These are phyloP conservation scores for Backusella tarrabulga DNA, from an alignment of 192 early-diverging fungal genomes.

Conservation along the genomic window DNA sequence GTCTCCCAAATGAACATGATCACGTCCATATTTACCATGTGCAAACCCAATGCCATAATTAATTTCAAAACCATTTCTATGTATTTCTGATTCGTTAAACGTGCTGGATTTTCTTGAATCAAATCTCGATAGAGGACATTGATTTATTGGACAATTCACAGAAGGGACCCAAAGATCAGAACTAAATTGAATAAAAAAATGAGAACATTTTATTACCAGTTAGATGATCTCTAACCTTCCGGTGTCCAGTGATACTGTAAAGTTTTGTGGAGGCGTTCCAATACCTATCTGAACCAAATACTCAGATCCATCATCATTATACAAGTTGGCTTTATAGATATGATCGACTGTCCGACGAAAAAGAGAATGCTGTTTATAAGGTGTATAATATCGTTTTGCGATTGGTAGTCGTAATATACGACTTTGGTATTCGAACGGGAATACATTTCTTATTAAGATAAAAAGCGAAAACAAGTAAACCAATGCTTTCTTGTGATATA, in stretches of 20 bases:
- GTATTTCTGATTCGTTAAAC: constrained; percentile 1
- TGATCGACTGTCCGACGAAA: neutral
- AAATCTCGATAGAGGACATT: constrained; percentile 21
- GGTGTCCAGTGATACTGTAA: constrained; percentile 27
- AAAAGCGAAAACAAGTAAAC: neutral
- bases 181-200: neutral
- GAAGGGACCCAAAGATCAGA: constrained; percentile 33
- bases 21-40: constrained; percentile 18
- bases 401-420: neutral
- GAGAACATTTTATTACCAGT: neutral
- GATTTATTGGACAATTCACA: neutral
- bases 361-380: neutral
- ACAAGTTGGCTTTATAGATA: neutral
- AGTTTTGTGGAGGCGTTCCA: constrained; percentile 28
- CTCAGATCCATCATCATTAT: constrained; percentile 25
- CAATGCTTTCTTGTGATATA: neutral
- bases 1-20: constrained; percentile 15
- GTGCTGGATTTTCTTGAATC: constrained; percentile 23
- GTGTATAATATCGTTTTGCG: neutral
- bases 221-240: constrained; percentile 14
- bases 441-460: neutral
- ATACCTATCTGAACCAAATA: constrained; percentile 20
- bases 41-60: constrained; percentile 30
- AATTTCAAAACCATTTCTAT: constrained; percentile 9
- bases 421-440: neutral